A percentile compares a stretch with the other conserved stretches of the same genome.
Conservation (phyloP, 495 filamentous ascomycete genomes). For the Pyronema domesticum region DNA sequence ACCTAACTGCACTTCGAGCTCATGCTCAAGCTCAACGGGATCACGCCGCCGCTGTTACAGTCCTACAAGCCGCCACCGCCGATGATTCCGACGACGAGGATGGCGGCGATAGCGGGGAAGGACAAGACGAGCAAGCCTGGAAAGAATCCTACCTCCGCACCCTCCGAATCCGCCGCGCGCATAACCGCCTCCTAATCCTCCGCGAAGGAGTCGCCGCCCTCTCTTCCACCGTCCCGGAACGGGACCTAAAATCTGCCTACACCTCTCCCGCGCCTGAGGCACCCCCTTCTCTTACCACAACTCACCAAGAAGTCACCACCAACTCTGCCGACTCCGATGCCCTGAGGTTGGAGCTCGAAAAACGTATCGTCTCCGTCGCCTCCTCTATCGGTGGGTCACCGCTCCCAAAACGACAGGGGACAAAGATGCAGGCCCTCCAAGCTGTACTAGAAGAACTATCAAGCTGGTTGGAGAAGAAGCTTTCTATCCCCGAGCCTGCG, state of each 20-base stretch:
- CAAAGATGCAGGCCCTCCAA: background rate
- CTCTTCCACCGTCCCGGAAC: constrained; percentile 9
- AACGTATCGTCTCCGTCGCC: constrained; percentile 6
- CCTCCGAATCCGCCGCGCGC: constrained; percentile 12
- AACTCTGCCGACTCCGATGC: too few species aligned
- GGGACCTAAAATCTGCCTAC: constrained; percentile 3
- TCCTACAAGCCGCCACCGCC: constrained; percentile 1
- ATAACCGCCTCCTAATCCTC: constrained; percentile 13
- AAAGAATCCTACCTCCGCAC: constrained; percentile 14
- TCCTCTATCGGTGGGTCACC: too few species aligned
- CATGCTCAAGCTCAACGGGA: constrained; percentile 13
- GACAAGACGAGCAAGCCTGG: constrained; percentile 7
- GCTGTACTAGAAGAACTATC: background rate
- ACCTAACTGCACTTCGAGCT: constrained; percentile 15
- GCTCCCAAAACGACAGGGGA: constrained; percentile 5
- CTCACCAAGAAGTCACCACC: background rate
- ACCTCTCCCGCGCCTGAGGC: constrained; percentile 10
- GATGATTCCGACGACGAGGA: constrained; percentile 10
- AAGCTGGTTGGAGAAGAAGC: constrained; percentile 1
- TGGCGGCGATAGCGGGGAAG: background rate
- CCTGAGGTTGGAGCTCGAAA: constrained; percentile 12
- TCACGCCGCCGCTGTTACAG: constrained; percentile 6
- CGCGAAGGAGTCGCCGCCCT: constrained; percentile 17
- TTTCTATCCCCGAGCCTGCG: background rate
- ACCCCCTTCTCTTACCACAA: constrained; percentile 1